phyloP scores from a whole-genome alignment of 108 stramenopile genomes.

The Skeletonema menzelii region DNA sequence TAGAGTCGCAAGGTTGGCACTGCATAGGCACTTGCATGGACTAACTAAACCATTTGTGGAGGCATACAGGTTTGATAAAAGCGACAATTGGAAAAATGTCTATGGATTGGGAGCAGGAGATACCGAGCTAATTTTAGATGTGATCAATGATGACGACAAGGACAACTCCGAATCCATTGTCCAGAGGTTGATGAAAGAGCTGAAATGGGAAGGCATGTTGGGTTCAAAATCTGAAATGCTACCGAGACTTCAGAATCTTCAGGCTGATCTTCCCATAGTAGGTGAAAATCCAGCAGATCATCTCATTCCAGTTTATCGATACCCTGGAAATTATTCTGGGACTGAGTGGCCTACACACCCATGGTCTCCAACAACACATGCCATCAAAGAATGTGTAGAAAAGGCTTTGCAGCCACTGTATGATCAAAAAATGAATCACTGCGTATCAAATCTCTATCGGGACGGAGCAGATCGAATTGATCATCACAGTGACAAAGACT shows the following conservation, averaged over 20 bases:
- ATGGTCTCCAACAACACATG: constrained; percentile 56
- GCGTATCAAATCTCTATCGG: constrained; percentile 75
- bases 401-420: constrained; percentile 56
- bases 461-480: constrained; percentile 70
- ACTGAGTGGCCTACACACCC: constrained; percentile 71
- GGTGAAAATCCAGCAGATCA: not conserved
- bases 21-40: constrained; percentile 59
- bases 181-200: constrained; percentile 41
- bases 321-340: constrained; percentile 80
- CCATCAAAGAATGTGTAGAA: constrained; percentile 68
- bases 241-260: constrained; percentile 75
- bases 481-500: constrained; percentile 77
- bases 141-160: constrained; percentile 25
- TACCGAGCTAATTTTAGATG: constrained; percentile 67
- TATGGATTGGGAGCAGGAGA: constrained; percentile 81
- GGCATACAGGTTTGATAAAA: constrained; percentile 15
- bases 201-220: constrained; percentile 75
- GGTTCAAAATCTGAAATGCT: constrained; percentile 60
- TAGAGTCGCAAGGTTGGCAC: constrained; percentile 45
- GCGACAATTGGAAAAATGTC: constrained; percentile 33
- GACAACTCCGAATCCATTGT: constrained; percentile 17
- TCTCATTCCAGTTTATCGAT: constrained; percentile 65
- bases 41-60: constrained; percentile 37
- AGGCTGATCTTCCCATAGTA: constrained; percentile 53
- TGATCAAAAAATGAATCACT: constrained; percentile 77